These are phyloP conservation scores for Backusella australiensis DNA, from an alignment of 192 early-diverging fungal species.

Conservation along the genomic window DNA sequence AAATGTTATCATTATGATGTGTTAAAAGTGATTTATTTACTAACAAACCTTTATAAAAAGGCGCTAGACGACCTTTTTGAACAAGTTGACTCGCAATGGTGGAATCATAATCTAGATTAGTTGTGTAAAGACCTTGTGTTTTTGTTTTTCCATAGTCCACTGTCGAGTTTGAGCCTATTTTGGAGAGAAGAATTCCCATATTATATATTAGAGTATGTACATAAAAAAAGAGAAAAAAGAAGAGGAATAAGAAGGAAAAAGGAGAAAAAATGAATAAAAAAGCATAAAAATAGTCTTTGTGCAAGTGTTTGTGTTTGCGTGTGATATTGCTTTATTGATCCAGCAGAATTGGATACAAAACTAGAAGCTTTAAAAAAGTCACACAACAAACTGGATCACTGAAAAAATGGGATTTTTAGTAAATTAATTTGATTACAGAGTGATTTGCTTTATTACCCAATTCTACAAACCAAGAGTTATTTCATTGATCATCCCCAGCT, in stretches of 20 bases:
- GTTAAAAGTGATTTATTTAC: background rate
- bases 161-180: background rate
- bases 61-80: constrained; percentile 20
- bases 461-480: too few relatives aligned
- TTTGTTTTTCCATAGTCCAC: constrained; percentile 18
- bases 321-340: background rate
- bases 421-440: too few relatives aligned
- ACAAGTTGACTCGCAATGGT: constrained; percentile 14
- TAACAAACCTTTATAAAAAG: constrained; percentile 30
- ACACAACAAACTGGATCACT: background rate
- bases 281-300: background rate
- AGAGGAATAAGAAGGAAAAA: background rate
- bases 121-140: constrained; percentile 28
- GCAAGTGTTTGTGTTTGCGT: background rate
- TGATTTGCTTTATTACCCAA: too few relatives aligned
- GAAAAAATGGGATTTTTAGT: too few relatives aligned
- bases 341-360: background rate
- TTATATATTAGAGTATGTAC: background rate
- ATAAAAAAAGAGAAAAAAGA: background rate
- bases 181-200: background rate
- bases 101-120: constrained; percentile 19
- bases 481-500: too few relatives aligned
- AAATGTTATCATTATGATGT: too few relatives aligned
- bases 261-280: background rate
- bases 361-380: background rate